Evolutionary conservation across 306 rosid species (phyloP).

Genomic region (Erythrophleum fordii): DNA sequence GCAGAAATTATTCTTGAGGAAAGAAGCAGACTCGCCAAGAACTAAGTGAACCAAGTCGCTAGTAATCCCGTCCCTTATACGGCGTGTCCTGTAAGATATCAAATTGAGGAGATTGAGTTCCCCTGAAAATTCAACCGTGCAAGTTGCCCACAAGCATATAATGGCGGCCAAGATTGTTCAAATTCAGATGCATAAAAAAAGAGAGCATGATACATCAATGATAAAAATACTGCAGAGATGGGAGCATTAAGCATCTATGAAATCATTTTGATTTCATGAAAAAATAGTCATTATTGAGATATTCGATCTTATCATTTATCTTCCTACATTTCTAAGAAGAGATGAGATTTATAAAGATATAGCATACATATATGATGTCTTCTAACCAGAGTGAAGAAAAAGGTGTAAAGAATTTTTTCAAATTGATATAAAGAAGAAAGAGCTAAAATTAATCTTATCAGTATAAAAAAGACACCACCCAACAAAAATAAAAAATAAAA

Average conservation of each 20-base stretch:
- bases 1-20: slow-evolving; percentile 40
- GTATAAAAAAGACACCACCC: not conserved
- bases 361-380: slow-evolving; percentile 7
- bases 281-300: not conserved
- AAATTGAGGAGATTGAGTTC: slow-evolving; percentile 25
- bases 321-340: not conserved
- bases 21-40: slow-evolving; percentile 37
- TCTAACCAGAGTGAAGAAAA: slow-evolving; percentile 13
- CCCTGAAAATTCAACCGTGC: not conserved
- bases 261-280: not conserved
- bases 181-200: slow-evolving; percentile 22
- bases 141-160: slow-evolving; percentile 3
- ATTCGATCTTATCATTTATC: not conserved
- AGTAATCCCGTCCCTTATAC: slow-evolving; percentile 83
- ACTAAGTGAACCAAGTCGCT: slow-evolving; percentile 43
- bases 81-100: slow-evolving; percentile 74
- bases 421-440: not conserved
- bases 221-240: not conserved
- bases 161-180: slow-evolving; percentile 4
- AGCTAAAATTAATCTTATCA: slow-evolving; percentile 1
- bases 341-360: not conserved
- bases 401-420: not conserved
- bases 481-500: not conserved
- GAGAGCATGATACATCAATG: slow-evolving; percentile 29
- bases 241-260: slow-evolving; percentile 6